Evolutionary conservation across 768 basidiomycete species (phyloP).

Genomic region (Rhodosporidiobolus sp.): DNA sequence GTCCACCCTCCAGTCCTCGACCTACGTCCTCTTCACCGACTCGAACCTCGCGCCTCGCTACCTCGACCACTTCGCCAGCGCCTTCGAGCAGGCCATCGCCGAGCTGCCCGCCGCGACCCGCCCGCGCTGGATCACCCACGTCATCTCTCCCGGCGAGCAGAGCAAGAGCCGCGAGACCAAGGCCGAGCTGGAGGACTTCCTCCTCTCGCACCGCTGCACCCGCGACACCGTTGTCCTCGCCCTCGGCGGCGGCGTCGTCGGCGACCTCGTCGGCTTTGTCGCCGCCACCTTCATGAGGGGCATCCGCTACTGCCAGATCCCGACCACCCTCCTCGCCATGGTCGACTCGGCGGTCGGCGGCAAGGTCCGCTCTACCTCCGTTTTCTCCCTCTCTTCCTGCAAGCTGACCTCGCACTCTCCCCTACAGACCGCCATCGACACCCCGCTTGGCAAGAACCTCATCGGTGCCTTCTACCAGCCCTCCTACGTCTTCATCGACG

Average conservation of each 20-base stretch:
- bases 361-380: slow-evolving; percentile 53
- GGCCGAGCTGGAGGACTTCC: slow-evolving; percentile 87
- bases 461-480: slow-evolving; percentile 99
- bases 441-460: slow-evolving; percentile 95
- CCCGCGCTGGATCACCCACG: slow-evolving; percentile 69
- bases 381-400: too few species aligned
- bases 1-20: slow-evolving; percentile 37
- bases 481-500: slow-evolving; percentile 93
- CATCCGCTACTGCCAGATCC: slow-evolving; percentile 89
- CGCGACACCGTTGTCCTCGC: slow-evolving; percentile 90
- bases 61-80: slow-evolving; percentile 63
- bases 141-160: slow-evolving; percentile 86
- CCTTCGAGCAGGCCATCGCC: slow-evolving; percentile 56
- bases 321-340: slow-evolving; percentile 95
- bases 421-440: slow-evolving; percentile 84
- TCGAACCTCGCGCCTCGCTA: slow-evolving; percentile 80
- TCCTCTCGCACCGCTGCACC: slow-evolving; percentile 81
- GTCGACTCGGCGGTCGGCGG: slow-evolving; percentile 97
- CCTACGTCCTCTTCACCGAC: slow-evolving; percentile 88
- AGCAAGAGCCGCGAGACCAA: slow-evolving; percentile 89
- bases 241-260: slow-evolving; percentile 94
- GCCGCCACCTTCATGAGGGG: slow-evolving; percentile 95
- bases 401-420: neutral
- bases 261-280: slow-evolving; percentile 93
- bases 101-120: slow-evolving; percentile 46